These are phyloP conservation scores for Sambucus nigra DNA, from an alignment of 129 eudicot genomes.

Conservation along the genomic window DNA sequence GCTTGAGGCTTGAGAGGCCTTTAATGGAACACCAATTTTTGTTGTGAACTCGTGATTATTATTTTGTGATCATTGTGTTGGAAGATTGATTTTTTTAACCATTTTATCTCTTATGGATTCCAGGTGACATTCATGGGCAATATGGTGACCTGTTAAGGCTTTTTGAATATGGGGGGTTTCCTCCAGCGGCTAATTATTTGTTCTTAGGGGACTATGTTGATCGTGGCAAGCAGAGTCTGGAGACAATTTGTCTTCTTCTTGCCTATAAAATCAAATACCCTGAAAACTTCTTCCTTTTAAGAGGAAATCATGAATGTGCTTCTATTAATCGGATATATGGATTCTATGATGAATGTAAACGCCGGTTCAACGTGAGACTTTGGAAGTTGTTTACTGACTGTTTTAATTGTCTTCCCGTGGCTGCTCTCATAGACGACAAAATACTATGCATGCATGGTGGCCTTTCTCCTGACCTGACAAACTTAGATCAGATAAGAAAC, in stretches of 20 bases:
- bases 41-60: constrained; percentile 4
- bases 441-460: constrained; percentile 87
- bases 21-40: background rate
- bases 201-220: constrained; percentile 77
- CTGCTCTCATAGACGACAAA: constrained; percentile 78
- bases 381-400: constrained; percentile 70
- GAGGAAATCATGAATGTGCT: constrained; percentile 81
- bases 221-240: constrained; percentile 75
- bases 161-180: constrained; percentile 75
- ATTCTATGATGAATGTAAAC: constrained; percentile 79
- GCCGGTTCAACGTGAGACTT: constrained; percentile 67
- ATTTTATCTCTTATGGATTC: constrained; percentile 7
- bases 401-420: constrained; percentile 76
- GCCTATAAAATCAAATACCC: constrained; percentile 77
- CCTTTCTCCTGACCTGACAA: constrained; percentile 63
- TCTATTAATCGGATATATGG: constrained; percentile 74
- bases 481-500: constrained; percentile 59
- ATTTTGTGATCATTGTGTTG: background rate
- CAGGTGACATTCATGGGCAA: constrained; percentile 85
- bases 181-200: constrained; percentile 65
- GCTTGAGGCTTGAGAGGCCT: background rate
- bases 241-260: constrained; percentile 69
- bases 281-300: constrained; percentile 62
- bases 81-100: background rate
- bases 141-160: constrained; percentile 69